Conservation (phyloP, 768 basidiomycete genomes). For the Termitomyces sp. region DNA sequence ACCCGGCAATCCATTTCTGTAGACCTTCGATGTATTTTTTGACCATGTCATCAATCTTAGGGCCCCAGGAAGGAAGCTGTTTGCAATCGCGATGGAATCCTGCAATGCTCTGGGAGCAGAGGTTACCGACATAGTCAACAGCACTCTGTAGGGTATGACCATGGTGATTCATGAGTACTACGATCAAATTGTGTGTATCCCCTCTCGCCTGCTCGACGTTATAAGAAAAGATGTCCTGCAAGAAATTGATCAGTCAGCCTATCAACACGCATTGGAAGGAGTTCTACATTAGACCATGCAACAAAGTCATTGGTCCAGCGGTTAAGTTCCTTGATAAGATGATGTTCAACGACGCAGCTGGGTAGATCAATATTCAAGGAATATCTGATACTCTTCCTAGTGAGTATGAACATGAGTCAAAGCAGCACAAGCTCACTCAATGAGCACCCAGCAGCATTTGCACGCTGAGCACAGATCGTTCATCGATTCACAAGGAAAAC, state of each 20-base stretch:
- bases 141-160: conserved; percentile 54
- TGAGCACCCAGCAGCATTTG: conserved; percentile 70
- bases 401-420: not conserved
- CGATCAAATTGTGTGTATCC: conserved; percentile 71
- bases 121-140: conserved; percentile 55
- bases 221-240: conserved; percentile 69
- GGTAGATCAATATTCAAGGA: conserved; percentile 65
- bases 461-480: conserved; percentile 29
- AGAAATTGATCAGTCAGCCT: not conserved
- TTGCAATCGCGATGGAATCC: conserved; percentile 41
- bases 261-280: not conserved
- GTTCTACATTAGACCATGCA: conserved; percentile 58
- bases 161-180: conserved; percentile 58
- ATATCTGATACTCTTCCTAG: conserved; percentile 30
- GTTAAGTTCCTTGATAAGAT: conserved; percentile 51
- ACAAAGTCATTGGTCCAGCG: conserved; percentile 78
- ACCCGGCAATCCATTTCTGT: conserved; percentile 68
- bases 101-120: conserved; percentile 51
- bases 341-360: conserved; percentile 63
- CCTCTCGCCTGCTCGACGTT: conserved; percentile 68
- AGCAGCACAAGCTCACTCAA: conserved; percentile 42
- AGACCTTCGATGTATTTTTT: conserved; percentile 52
- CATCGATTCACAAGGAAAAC: not conserved
- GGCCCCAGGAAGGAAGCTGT: conserved; percentile 3
- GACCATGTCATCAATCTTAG: conserved; percentile 52